Conservation (phyloP, 768 basidiomycete genomes). For the Kwoniella botswanensis region DNA sequence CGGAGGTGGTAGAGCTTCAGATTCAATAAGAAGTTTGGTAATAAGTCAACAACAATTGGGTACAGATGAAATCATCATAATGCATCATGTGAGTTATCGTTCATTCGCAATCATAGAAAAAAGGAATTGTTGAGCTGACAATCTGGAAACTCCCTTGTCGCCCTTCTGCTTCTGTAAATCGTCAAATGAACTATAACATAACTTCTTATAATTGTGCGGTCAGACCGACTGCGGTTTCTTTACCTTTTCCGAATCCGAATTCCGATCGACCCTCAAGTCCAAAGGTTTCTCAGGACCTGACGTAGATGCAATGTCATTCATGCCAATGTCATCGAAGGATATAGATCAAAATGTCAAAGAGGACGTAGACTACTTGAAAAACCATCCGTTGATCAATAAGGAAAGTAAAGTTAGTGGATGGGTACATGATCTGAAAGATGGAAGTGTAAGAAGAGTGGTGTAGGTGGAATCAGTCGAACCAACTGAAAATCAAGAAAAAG, state of each 20-base stretch:
- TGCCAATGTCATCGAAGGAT: slow-evolving; percentile 18
- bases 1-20: slow-evolving; percentile 13
- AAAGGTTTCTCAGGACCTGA: slow-evolving; percentile 1
- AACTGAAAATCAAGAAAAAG: neutral
- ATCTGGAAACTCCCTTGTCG: neutral
- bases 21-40: slow-evolving; percentile 15
- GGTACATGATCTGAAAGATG: slow-evolving; percentile 20
- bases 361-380: slow-evolving; percentile 11
- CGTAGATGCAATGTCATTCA: slow-evolving; percentile 16
- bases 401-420: slow-evolving; percentile 12
- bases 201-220: neutral
- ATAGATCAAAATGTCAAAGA: slow-evolving; percentile 15
- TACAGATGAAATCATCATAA: slow-evolving; percentile 16
- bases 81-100: slow-evolving; percentile 16
- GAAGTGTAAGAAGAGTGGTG: slow-evolving; percentile 15
- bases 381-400: slow-evolving; percentile 10
- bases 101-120: neutral
- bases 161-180: too few relatives aligned
- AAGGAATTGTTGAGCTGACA: neutral
- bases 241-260: slow-evolving; percentile 12
- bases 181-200: too few relatives aligned
- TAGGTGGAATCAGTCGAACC: neutral
- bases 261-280: slow-evolving; percentile 5
- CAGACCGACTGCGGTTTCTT: slow-evolving; percentile 22
- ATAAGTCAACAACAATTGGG: slow-evolving; percentile 21